phyloP scores from a whole-genome alignment of 805 yeast species.

The Osmozyma mogii region DNA sequence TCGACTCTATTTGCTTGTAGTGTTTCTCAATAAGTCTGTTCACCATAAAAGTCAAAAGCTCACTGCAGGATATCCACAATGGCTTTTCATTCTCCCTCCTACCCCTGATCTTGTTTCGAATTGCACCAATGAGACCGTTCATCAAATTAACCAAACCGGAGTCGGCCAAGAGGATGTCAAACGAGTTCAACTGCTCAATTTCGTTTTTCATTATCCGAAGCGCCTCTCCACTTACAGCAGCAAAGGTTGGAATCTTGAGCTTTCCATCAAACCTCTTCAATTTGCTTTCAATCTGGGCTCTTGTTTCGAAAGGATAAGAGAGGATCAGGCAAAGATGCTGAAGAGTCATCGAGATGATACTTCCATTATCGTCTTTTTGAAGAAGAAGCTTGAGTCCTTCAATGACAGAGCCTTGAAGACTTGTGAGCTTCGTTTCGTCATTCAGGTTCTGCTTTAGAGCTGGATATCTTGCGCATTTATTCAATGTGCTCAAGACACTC shows the following conservation, averaged over 20 bases:
- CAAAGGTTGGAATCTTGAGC: slow-evolving; percentile 53
- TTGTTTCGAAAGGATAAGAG: slow-evolving; percentile 53
- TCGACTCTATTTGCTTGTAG: slow-evolving; percentile 4
- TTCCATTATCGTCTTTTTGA: slow-evolving; percentile 13
- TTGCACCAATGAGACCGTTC: slow-evolving; percentile 45
- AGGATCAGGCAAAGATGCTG: slow-evolving; percentile 48
- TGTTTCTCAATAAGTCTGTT: slow-evolving; percentile 18
- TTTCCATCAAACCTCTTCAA: slow-evolving; percentile 28
- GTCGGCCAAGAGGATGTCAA: slow-evolving; percentile 34
- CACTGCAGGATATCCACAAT: slow-evolving; percentile 46
- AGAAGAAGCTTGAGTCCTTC: slow-evolving; percentile 34
- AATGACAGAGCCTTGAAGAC: slow-evolving; percentile 55
- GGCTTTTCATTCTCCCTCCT: slow-evolving; percentile 23
- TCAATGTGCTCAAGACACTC: slow-evolving; percentile 49
- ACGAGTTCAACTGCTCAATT: slow-evolving; percentile 23
- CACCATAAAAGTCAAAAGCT: slow-evolving; percentile 30
- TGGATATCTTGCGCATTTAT: slow-evolving; percentile 65
- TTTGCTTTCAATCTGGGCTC: slow-evolving; percentile 50
- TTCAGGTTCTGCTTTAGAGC: slow-evolving; percentile 48
- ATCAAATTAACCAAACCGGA: slow-evolving; percentile 38
- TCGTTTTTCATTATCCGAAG: slow-evolving; percentile 31
- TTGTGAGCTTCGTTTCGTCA: slow-evolving; percentile 48
- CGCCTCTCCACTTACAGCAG: slow-evolving; percentile 47
- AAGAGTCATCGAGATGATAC: slow-evolving; percentile 38
- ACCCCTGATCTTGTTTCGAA: slow-evolving; percentile 36